Base-by-base conservation (phyloP, 2,329 filamentous ascomycete species). In the Aspergillus eucalypticola region DNA sequence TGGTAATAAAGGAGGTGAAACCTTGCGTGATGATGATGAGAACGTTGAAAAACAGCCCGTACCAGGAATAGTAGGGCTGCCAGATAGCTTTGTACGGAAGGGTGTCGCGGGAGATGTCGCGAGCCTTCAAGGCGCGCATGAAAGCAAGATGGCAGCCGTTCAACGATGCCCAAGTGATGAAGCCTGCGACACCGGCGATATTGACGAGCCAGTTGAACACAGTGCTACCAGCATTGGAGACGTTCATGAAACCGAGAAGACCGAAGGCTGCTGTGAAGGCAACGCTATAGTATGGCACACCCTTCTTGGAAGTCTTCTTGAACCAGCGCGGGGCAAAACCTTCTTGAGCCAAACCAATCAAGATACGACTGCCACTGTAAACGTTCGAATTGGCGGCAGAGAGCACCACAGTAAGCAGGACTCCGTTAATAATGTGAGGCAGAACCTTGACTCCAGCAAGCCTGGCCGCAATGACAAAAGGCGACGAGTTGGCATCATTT, bases 231-330 rank as follows among this genome's bases (percentile, higher is more conserved):
- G 81, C 83, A 65, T 82, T 83, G 49, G 84, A 87, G 48, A 87
- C 82, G 72, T 89, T 90, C 71, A 92, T 84, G 78, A 88, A 92
- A 0, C 87, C 86, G 3, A 92, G 81, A 8, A 88, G 80, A 23
- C 87, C 86, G 67, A 91, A 82, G 0, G 75, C 73, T 8, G 74
- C 71, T 1, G 81, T 82, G 60, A 79, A 69, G 0, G 75, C 67
- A 15, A 82, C 80, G 39, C 78, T 74, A 60, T 69, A 73, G 67
- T 79, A 79, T 0, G 81, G 81, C 7, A 78, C 76, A 50, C 81
- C 81, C 5, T 72, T 66, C 61, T 74, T 76, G 17, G 73, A 77
- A 3, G 79, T 79, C 49, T 69, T 71, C 56, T 72, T 71, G 62
- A 83, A 75, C 62, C 78, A 75, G 2, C 64, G 67, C 3, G 81